A percentile compares a stretch with the other conserved stretches of the same genome.
Evolutionary conservation across 2,329 filamentous ascomycete genomes (phyloP).

Genomic region (Fusarium protoensiforme): DNA sequence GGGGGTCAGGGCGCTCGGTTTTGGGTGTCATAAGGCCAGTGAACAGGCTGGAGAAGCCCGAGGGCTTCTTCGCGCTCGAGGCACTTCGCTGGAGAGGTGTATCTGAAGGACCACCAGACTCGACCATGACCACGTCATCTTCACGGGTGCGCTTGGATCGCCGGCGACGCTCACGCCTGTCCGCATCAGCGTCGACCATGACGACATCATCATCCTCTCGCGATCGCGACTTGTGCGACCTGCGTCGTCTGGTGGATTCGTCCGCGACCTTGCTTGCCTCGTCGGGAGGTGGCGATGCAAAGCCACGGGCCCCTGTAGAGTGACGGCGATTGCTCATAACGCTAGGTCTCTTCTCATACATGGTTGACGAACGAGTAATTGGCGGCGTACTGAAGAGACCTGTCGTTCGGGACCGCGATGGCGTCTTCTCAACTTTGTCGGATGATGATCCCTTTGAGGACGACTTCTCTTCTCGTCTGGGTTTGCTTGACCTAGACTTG

Average conservation of each 20-base stretch:
- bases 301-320: constrained; percentile 73
- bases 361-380: constrained; percentile 75
- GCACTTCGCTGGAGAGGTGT: constrained; percentile 48
- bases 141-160: constrained; percentile 50
- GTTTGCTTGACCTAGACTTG: constrained; percentile 67
- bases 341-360: constrained; percentile 70
- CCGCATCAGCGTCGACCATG: constrained; percentile 57
- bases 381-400: constrained; percentile 77
- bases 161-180: constrained; percentile 49
- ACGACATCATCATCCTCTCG: constrained; percentile 56
- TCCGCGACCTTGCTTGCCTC: constrained; percentile 76
- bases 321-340: constrained; percentile 70
- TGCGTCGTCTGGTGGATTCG: constrained; percentile 53
- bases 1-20: constrained; percentile 50
- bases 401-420: constrained; percentile 64
- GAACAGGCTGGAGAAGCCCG: constrained; percentile 70
- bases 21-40: constrained; percentile 65
- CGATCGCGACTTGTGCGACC: constrained; percentile 56
- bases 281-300: constrained; percentile 80
- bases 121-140: constrained; percentile 54
- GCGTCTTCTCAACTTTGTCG: constrained; percentile 70
- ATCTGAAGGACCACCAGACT: constrained; percentile 47
- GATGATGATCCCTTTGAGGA: constrained; percentile 78
- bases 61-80: constrained; percentile 59
- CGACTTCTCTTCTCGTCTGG: constrained; percentile 68